Evolutionary conservation across 306 rosid species (phyloP).

Genomic region (Ormosia semicastrata): DNA sequence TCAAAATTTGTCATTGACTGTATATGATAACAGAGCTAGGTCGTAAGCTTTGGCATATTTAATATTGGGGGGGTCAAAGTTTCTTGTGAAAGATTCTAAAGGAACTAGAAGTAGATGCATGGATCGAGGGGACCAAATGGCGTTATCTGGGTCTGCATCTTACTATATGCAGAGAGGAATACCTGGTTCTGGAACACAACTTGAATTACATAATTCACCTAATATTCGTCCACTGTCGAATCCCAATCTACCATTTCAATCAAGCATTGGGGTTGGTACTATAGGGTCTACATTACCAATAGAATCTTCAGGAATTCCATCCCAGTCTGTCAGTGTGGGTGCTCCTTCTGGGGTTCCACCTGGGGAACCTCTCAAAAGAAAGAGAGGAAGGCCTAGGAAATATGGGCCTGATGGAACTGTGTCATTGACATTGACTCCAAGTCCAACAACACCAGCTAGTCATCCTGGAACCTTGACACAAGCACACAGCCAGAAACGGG

Average conservation of each 20-base stretch:
- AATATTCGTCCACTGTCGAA: conserved; percentile 58
- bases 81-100: conserved; percentile 23
- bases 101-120: conserved; percentile 64
- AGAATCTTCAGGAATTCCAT: conserved; percentile 66
- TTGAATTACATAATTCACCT: conserved; percentile 51
- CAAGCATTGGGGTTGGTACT: conserved; percentile 54
- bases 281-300: conserved; percentile 69
- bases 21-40: conserved; percentile 37
- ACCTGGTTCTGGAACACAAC: conserved; percentile 62
- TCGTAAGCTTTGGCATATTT: conserved; percentile 17
- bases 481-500: conserved; percentile 64
- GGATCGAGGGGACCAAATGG: conserved; percentile 95
- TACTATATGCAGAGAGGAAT: conserved; percentile 80
- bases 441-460: conserved; percentile 48
- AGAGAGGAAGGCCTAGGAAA: conserved; percentile 95
- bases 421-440: conserved; percentile 78
- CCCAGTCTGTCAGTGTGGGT: conserved; percentile 69
- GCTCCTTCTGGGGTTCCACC: conserved; percentile 48
- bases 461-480: conserved; percentile 53
- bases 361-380: conserved; percentile 70
- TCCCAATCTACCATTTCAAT: conserved; percentile 66
- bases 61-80: conserved; percentile 18
- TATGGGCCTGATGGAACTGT: conserved; percentile 89
- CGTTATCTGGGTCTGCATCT: conserved; percentile 76
- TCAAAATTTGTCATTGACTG: conserved; percentile 27